Percentiles rank a stretch among this genome's conserved stretches.
These are phyloP conservation scores for Gloeostereum incarnatum DNA, from an alignment of 768 basidiomycete genomes.

Conservation along the genomic window DNA sequence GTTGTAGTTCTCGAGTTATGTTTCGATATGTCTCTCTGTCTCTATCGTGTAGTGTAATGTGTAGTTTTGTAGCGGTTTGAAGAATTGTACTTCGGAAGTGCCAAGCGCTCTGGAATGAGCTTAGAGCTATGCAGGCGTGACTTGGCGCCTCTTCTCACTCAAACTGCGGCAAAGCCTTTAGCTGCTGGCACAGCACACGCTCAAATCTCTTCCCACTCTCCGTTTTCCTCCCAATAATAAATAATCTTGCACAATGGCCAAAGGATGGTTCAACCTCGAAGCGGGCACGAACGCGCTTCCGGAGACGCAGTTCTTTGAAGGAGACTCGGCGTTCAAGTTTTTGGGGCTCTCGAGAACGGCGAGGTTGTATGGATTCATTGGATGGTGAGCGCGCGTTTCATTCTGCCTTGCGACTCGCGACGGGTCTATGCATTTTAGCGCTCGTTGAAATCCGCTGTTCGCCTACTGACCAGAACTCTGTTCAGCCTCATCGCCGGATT, in stretches of 20 bases:
- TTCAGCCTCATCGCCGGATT: slow-evolving; percentile 73
- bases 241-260: slow-evolving; percentile 32
- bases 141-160: too few species aligned
- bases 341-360: slow-evolving; percentile 73
- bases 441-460: neutral
- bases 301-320: slow-evolving; percentile 80
- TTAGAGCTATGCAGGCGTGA: too few species aligned
- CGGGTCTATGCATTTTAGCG: neutral
- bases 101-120: too few species aligned
- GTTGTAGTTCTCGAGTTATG: too few species aligned
- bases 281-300: slow-evolving; percentile 51
- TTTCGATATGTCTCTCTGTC: neutral
- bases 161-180: slow-evolving; percentile 5
- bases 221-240: too few species aligned
- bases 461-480: slow-evolving; percentile 35
- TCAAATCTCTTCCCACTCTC: too few species aligned
- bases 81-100: too few species aligned
- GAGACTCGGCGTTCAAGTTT: slow-evolving; percentile 79
- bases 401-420: neutral
- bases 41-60: neutral
- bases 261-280: slow-evolving; percentile 84
- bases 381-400: slow-evolving; percentile 45
- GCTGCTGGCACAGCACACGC: slow-evolving; percentile 13
- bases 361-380: slow-evolving; percentile 78
- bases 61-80: too few species aligned